Conservation (phyloP, 108 stramenopile genomes). For the Cyclotella atomus region DNA sequence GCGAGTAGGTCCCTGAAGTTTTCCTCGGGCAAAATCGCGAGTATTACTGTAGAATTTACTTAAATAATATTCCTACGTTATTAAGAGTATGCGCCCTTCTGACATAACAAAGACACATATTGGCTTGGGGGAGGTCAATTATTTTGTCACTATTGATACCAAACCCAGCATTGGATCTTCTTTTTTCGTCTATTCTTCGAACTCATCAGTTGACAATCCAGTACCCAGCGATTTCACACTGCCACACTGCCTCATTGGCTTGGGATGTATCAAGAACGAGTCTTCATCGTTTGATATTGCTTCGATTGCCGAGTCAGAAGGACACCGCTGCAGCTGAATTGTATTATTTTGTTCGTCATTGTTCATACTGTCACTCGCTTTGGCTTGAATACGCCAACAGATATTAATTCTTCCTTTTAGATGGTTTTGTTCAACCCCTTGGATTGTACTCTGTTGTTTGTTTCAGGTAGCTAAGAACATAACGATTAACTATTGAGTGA, state of each 20-base stretch:
- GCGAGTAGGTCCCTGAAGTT: too few relatives aligned
- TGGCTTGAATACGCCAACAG: slow-evolving; percentile 43
- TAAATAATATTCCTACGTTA: too few relatives aligned
- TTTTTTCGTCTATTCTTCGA: slow-evolving; percentile 18
- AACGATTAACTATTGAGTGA: too few relatives aligned
- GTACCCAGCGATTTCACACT: background rate
- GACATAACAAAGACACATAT: too few relatives aligned
- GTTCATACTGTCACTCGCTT: slow-evolving; percentile 20
- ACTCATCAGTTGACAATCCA: slow-evolving; percentile 10
- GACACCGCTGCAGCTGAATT: background rate
- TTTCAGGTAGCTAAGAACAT: too few relatives aligned
- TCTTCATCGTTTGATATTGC: background rate
- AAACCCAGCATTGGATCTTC: slow-evolving; percentile 53
- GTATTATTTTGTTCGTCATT: too few relatives aligned
- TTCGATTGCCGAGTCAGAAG: background rate
- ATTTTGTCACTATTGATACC: slow-evolving; percentile 44
- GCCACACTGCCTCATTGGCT: background rate
- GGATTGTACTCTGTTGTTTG: too few relatives aligned
- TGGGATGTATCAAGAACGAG: background rate
- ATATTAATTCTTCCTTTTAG: slow-evolving; percentile 57
- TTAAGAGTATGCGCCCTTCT: too few relatives aligned
- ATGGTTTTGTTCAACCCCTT: slow-evolving; percentile 56
- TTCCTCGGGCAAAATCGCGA: too few relatives aligned
- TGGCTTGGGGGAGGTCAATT: background rate
- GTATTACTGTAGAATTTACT: too few relatives aligned